These are phyloP conservation scores for Arxiozyma heterogenica DNA, from an alignment of 1,139 yeast species.

Conservation along the genomic window DNA sequence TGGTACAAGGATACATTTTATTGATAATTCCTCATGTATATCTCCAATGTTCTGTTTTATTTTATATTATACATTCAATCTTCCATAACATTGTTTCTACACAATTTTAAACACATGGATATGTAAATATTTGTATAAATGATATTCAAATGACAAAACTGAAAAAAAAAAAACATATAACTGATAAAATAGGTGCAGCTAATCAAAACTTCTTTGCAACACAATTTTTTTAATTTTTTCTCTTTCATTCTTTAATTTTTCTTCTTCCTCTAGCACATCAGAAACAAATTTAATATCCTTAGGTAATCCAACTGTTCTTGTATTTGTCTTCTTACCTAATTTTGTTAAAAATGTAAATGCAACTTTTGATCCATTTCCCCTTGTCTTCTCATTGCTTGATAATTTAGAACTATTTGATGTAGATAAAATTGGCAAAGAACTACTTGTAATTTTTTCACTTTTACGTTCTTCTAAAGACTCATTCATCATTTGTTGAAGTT, in stretches of 20 bases:
- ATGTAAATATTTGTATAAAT: neutral
- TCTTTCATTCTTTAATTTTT: conserved; percentile 31
- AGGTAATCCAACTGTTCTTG: conserved; percentile 42
- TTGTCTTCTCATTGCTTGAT: neutral
- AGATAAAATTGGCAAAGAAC: conserved; percentile 20
- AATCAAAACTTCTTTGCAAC: conserved; percentile 30
- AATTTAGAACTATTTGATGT: neutral
- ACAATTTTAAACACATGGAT: neutral
- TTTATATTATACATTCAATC: neutral
- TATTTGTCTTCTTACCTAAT: conserved; percentile 39
- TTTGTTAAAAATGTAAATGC: conserved; percentile 48
- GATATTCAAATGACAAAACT: neutral
- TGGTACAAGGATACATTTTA: neutral
- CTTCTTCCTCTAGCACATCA: conserved; percentile 33
- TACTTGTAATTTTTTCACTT: conserved; percentile 20
- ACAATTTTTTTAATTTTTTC: conserved; percentile 33
- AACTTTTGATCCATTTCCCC: conserved; percentile 23
- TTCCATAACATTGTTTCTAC: neutral
- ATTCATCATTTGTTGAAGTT: conserved; percentile 41
- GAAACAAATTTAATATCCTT: conserved; percentile 42
- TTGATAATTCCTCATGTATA: neutral
- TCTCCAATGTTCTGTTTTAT: no score
- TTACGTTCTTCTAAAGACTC: conserved; percentile 40
- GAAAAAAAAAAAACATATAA: no score
- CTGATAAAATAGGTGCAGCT: neutral